Base-by-base conservation (phyloP, 2,329 filamentous ascomycete species). In the Exophiala calicioides region DNA sequence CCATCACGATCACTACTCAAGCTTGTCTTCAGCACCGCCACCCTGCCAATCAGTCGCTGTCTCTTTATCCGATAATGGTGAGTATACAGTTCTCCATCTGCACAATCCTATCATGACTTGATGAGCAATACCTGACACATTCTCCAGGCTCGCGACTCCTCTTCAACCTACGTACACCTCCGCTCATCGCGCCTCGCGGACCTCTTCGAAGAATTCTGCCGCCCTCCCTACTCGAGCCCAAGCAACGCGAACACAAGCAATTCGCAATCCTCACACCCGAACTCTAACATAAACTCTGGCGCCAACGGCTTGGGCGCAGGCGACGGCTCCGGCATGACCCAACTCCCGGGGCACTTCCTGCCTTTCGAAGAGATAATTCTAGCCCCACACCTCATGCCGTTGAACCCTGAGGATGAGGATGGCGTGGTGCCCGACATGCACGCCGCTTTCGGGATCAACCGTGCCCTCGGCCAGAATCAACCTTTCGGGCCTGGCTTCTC, bases 351-450 rank as follows among this genome's bases (percentile, higher is more conserved):
- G 38, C 67, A 68, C 3, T 73, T 67, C 60, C 63, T 76, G 5
- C 72, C 74, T n/a, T 66, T 74, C 44, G 81, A 85, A 61, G 77
- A 81, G 35, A 82, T 85, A 60, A 75, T 79, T 57, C 74, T 85
- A 2, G 69, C 76, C 5, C 74, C 77, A 12, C 76, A 83, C 47
- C 75, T 81, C 47, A 79, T 83, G 59, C 81, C 81, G 0, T 64
- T 80, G 10, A 84, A 84, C 52, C 81, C 81, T 0, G 81, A 84
- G 60, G 81, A 84, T 53, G 80, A 85, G 62, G 81, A 84, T 52
- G 81, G 84, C 55, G 78, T 84, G 2, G 80, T 84, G 10, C 81
- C 81, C 0, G 80, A 84, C 56, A 80, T 84, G 64, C 81, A 84
- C 63, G 81, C 81, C 0, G 81, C 80, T 2, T 85, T 84, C 65